Conservation (phyloP, 75 land plant species). For the Pinus albicaulis region DNA sequence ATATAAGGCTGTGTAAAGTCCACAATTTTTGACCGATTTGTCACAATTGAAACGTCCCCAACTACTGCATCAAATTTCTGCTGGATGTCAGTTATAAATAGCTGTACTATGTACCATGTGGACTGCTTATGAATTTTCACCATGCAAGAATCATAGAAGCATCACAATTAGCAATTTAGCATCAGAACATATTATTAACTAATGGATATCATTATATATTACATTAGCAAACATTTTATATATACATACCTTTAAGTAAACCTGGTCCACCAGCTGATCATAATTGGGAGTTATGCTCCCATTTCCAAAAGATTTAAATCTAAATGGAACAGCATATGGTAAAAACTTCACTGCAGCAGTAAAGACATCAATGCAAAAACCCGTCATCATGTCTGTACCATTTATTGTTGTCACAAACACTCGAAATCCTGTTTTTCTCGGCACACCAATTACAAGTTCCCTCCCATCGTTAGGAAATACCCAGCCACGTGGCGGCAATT, state of each 20-base stretch:
- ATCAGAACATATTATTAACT: too few relatives aligned
- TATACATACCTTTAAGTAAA: slow-evolving; percentile 11
- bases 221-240: background rate
- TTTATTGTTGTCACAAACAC: slow-evolving; percentile 42
- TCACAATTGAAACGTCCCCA: slow-evolving; percentile 71
- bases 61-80: slow-evolving; percentile 70
- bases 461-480: slow-evolving; percentile 15
- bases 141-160: slow-evolving; percentile 11
- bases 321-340: slow-evolving; percentile 60
- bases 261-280: slow-evolving; percentile 29
- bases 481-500: slow-evolving; percentile 34
- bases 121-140: background rate
- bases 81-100: slow-evolving; percentile 6
- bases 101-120: background rate
- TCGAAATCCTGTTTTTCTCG: slow-evolving; percentile 33
- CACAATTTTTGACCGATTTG: slow-evolving; percentile 56
- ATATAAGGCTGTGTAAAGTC: slow-evolving; percentile 78
- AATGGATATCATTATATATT: too few relatives aligned
- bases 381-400: slow-evolving; percentile 35
- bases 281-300: slow-evolving; percentile 47
- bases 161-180: background rate
- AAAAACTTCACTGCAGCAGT: slow-evolving; percentile 52
- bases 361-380: slow-evolving; percentile 81
- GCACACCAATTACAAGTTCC: slow-evolving; percentile 19
- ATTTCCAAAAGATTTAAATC: slow-evolving; percentile 49